Base-by-base conservation (phyloP, 208 protist species). In the Phytomonas francai region DNA sequence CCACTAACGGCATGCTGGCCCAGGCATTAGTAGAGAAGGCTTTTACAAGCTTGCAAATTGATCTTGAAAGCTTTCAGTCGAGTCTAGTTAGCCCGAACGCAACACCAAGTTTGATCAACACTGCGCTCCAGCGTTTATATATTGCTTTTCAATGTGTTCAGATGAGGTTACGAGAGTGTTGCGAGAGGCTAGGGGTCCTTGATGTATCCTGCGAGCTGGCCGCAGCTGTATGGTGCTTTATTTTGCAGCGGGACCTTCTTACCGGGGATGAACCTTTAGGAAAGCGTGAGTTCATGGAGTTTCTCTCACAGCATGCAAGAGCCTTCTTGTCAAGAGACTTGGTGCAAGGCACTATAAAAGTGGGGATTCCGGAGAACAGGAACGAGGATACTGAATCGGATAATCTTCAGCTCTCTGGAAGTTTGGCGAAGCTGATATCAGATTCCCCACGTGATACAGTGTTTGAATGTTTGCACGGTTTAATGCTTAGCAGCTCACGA, bases 211-310 rank as follows among this genome's bases (percentile, higher is more conserved):
- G 36, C 2, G 45, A 70, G 16, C 81, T 93, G 60, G 68, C 80
- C 14, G 79, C 83, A 45, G 68, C 74, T 27, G 54, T 93, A 25
- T 85, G 88, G 14, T 83, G 85, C 58, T 73, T 78, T 36, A 27
- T 93, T 39, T 54, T 93, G 42, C 84, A 91, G 63, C 72, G 71
- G 1, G 84, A 91, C 75, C 63, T 91, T 33, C 59, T 93, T 8
- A 83, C 79, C 6, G 84, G 83, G 9, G 75, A 89, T 39, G 77
- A 72, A 54, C 88, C 88, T 0, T 61, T 42, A 29, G 81, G 73
- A 3, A 85, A 79, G 59, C 60, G 65, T 5, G 72, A 80, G 14
- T 68, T 94, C 59, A 67, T 90, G 22, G 31, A 63, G 0, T 90
- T 89, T 68, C 68, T 94, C 0, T 70, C 76, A 61, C 32, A 64